Percentiles rank a stretch among this genome's conserved stretches.
Evolutionary conservation across 768 basidiomycete species (phyloP).

Genomic region (Phlebiopsis gigantea): DNA sequence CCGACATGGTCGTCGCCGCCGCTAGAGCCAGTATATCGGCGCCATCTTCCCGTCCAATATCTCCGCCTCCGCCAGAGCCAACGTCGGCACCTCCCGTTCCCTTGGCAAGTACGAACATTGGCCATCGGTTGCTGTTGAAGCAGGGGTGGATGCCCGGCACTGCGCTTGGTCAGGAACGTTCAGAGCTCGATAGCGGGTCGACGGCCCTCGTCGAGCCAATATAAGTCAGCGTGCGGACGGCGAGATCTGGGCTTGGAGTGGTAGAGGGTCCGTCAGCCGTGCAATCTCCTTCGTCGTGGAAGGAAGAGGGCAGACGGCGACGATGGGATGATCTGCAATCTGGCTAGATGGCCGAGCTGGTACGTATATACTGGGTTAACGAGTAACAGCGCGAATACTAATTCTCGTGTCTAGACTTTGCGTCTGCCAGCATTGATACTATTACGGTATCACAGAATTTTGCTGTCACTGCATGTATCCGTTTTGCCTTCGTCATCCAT

Average conservation of each 20-base stretch:
- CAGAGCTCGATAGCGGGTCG: slow-evolving; percentile 27
- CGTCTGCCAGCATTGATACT: background rate
- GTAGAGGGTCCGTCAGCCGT: slow-evolving; percentile 9
- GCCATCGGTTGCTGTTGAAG: slow-evolving; percentile 61
- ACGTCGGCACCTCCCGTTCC: slow-evolving; percentile 42
- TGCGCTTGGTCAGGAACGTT: slow-evolving; percentile 36
- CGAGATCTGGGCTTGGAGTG: slow-evolving; percentile 56
- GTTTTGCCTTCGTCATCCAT: background rate
- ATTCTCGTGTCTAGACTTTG: background rate
- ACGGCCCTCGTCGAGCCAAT: slow-evolving; percentile 53
- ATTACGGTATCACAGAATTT: background rate
- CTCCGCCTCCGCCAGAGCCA: slow-evolving; percentile 17
- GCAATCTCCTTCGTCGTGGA: slow-evolving; percentile 29
- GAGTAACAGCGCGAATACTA: background rate
- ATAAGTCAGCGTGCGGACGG: slow-evolving; percentile 35
- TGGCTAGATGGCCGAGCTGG: background rate
- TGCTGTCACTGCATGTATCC: background rate
- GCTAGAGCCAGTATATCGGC: slow-evolving; percentile 6
- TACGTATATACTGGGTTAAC: background rate
- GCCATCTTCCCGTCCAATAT: slow-evolving; percentile 15
- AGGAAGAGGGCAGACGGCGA: slow-evolving; percentile 34
- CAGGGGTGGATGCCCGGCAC: slow-evolving; percentile 76
- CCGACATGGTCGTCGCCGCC: slow-evolving; percentile 32
- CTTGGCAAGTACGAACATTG: slow-evolving; percentile 54
- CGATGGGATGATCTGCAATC: slow-evolving; percentile 29